phyloP scores from a whole-genome alignment of 306 rosid genomes.

The Medicago truncatula region MtrunA17r5.0-ANR NC_053042.1:15861001-15861500 shows the following conservation, averaged over 20 bases:
- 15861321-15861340: background rate
- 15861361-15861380: background rate
- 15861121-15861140: background rate
- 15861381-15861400: slow-evolving; percentile 7
- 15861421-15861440: slow-evolving; percentile 3
- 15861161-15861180: too few relatives aligned
- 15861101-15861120: slow-evolving; percentile 11
- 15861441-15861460: background rate
- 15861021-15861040: slow-evolving; percentile 36
- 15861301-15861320: background rate
- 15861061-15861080: background rate
- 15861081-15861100: slow-evolving; percentile 30
- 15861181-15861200: too few relatives aligned
- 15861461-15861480: background rate
- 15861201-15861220: too few relatives aligned
- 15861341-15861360: background rate
- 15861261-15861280: too few relatives aligned
- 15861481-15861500: slow-evolving; percentile 16
- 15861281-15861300: too few relatives aligned
- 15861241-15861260: too few relatives aligned
- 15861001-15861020: slow-evolving; percentile 37
- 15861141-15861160: background rate
- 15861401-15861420: background rate
- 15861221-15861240: too few relatives aligned
- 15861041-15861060: slow-evolving; percentile 3